Conservation (phyloP, 2,329 filamentous ascomycete genomes). For the Penicillium sp. region DNA sequence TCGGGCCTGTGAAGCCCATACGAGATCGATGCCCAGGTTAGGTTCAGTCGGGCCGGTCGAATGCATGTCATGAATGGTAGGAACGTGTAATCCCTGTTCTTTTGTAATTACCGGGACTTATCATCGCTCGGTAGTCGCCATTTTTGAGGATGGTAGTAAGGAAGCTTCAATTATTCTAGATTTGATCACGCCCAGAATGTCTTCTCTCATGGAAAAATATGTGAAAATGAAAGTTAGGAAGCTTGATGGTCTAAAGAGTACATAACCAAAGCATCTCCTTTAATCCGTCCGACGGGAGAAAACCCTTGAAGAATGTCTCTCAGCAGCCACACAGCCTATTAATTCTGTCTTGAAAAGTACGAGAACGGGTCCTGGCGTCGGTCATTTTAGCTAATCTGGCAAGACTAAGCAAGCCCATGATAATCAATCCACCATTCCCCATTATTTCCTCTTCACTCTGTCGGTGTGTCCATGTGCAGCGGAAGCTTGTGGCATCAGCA, state of each 20-base stretch:
- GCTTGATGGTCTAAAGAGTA: no score
- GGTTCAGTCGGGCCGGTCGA: constrained; percentile 3
- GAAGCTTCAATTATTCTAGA: background rate
- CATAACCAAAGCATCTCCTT: no score
- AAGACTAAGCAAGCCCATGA: background rate
- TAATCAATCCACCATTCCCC: background rate
- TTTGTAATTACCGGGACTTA: background rate
- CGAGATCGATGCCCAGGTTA: background rate
- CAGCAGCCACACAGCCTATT: background rate
- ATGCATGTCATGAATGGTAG: constrained; percentile 4
- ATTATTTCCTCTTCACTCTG: background rate
- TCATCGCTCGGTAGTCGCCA: background rate
- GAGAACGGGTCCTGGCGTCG: background rate
- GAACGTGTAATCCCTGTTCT: background rate
- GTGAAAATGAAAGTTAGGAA: background rate
- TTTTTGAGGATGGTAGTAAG: background rate
- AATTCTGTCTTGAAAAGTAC: background rate
- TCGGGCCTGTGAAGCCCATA: background rate
- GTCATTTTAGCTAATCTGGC: background rate
- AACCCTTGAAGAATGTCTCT: background rate
- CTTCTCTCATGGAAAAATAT: background rate
- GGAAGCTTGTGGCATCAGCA: background rate
- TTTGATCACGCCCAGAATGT: background rate
- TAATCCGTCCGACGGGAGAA: no score
- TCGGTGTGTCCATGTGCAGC: background rate